phyloP scores from a whole-genome alignment of 805 yeast genomes.

The Kluyveromyces aestuarii region DNA sequence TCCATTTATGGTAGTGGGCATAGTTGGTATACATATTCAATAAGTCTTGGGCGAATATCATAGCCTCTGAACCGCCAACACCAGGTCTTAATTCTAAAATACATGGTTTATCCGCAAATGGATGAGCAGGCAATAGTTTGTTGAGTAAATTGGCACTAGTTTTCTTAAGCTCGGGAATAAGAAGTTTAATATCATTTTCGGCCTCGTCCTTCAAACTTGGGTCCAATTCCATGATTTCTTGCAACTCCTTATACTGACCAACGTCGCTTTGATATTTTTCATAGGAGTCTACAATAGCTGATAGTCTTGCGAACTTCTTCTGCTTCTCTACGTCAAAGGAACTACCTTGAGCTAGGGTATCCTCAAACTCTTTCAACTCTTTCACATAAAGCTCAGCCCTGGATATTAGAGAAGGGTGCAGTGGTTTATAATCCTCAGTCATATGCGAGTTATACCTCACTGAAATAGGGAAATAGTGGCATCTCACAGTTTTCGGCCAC shows the following conservation, averaged over 20 bases:
- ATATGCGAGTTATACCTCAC: slow-evolving; percentile 8
- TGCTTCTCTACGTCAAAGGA: slow-evolving; percentile 40
- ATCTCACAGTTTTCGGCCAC: background rate
- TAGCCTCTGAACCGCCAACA: slow-evolving; percentile 92
- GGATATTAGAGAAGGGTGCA: slow-evolving; percentile 44
- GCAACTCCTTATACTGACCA: slow-evolving; percentile 28
- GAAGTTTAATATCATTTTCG: slow-evolving; percentile 40
- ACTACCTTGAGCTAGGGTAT: slow-evolving; percentile 33
- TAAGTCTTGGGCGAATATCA: slow-evolving; percentile 73
- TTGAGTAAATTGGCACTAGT: slow-evolving; percentile 41
- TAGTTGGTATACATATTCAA: slow-evolving; percentile 72
- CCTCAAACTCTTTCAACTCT: slow-evolving; percentile 36
- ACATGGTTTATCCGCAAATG: slow-evolving; percentile 67
- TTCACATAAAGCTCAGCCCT: slow-evolving; percentile 36
- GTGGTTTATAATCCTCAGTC: slow-evolving; percentile 14
- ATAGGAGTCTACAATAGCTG: slow-evolving; percentile 35
- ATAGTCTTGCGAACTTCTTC: slow-evolving; percentile 38
- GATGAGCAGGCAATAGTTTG: slow-evolving; percentile 64
- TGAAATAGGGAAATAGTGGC: background rate
- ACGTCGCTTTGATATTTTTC: slow-evolving; percentile 29
- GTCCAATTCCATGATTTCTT: slow-evolving; percentile 23
- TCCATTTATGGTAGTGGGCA: slow-evolving; percentile 62
- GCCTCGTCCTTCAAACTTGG: slow-evolving; percentile 48
- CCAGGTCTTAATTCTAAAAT: slow-evolving; percentile 88
- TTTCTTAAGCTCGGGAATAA: slow-evolving; percentile 36